Conservation (phyloP, 2,329 filamentous ascomycete species). For the Fusarium chlamydosporum region DNA sequence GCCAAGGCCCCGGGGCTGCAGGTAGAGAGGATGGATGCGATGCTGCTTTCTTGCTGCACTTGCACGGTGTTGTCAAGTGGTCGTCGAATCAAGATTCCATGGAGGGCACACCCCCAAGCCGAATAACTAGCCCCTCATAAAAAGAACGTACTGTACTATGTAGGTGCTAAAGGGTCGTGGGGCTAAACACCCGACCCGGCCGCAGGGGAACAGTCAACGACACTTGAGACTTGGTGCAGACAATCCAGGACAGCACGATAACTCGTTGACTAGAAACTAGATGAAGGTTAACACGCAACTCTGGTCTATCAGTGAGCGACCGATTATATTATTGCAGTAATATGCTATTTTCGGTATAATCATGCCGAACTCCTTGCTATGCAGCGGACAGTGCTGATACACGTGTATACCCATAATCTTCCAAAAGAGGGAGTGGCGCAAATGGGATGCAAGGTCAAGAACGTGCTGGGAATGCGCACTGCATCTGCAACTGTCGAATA, state of each 20-base stretch:
- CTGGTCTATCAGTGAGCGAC: not conserved
- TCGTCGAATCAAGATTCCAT: slow-evolving; percentile 52
- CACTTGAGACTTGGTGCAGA: slow-evolving; percentile 29
- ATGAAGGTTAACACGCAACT: not conserved
- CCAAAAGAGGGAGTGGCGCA: slow-evolving; percentile 29
- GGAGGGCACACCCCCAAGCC: slow-evolving; percentile 32
- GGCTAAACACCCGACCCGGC: slow-evolving; percentile 35
- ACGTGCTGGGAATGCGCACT: slow-evolving; percentile 8
- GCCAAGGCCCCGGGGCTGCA: slow-evolving; percentile 15
- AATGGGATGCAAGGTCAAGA: slow-evolving; percentile 23
- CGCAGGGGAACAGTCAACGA: slow-evolving; percentile 32
- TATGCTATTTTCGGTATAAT: not conserved
- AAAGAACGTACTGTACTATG: slow-evolving; percentile 16
- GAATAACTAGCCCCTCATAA: slow-evolving; percentile 42
- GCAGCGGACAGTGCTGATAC: slow-evolving; percentile 9
- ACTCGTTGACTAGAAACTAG: not conserved
- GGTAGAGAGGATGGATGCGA: slow-evolving; percentile 29
- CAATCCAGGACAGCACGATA: not conserved
- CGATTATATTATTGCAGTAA: not conserved
- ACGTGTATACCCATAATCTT: slow-evolving; percentile 6
- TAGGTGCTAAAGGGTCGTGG: slow-evolving; percentile 43
- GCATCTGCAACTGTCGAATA: slow-evolving; percentile 4
- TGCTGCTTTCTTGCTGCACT: slow-evolving; percentile 30
- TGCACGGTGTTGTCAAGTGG: slow-evolving; percentile 44
- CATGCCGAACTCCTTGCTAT: not conserved